Evolutionary conservation across 805 yeast species (phyloP).

Genomic region (Metschnikowia cerradonensis): DNA sequence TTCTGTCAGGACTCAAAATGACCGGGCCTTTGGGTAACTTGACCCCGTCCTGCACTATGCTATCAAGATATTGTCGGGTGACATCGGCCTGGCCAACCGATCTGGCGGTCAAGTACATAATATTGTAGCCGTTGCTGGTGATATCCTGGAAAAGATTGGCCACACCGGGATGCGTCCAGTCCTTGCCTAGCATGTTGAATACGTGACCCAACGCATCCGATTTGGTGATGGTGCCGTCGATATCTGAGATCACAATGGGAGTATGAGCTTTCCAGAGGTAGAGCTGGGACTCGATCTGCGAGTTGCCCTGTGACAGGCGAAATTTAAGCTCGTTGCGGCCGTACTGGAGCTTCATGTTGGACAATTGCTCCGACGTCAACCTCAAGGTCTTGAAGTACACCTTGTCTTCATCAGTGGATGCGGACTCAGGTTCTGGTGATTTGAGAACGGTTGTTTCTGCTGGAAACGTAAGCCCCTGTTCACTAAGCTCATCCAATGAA

Average conservation of each 20-base stretch:
- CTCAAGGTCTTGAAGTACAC: slow-evolving; percentile 82
- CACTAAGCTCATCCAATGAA: slow-evolving; percentile 5
- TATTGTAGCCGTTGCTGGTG: slow-evolving; percentile 80
- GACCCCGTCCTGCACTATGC: slow-evolving; percentile 66
- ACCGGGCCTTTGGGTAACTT: slow-evolving; percentile 88
- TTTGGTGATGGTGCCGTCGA: slow-evolving; percentile 96
- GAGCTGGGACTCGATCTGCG: slow-evolving; percentile 67
- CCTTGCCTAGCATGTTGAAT: slow-evolving; percentile 86
- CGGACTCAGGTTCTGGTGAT: slow-evolving; percentile 2
- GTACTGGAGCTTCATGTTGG: slow-evolving; percentile 61
- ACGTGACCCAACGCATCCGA: slow-evolving; percentile 98
- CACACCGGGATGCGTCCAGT: slow-evolving; percentile 98
- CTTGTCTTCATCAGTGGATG: slow-evolving; percentile 15
- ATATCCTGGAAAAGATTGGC: slow-evolving; percentile 90
- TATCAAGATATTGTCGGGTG: slow-evolving; percentile 76
- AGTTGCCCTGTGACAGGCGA: slow-evolving; percentile 77
- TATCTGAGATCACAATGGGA: slow-evolving; percentile 94
- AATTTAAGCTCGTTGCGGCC: slow-evolving; percentile 81
- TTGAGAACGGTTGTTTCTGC: slow-evolving; percentile 4
- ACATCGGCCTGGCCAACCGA: slow-evolving; percentile 94
- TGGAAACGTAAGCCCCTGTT: slow-evolving; percentile 7
- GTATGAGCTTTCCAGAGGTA: slow-evolving; percentile 79
- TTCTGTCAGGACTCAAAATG: slow-evolving; percentile 89
- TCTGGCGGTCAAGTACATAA: slow-evolving; percentile 89
- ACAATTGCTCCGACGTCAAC: slow-evolving; percentile 85